Conservation (phyloP, 768 basidiomycete species). For the Exidia glandulosa region DNA sequence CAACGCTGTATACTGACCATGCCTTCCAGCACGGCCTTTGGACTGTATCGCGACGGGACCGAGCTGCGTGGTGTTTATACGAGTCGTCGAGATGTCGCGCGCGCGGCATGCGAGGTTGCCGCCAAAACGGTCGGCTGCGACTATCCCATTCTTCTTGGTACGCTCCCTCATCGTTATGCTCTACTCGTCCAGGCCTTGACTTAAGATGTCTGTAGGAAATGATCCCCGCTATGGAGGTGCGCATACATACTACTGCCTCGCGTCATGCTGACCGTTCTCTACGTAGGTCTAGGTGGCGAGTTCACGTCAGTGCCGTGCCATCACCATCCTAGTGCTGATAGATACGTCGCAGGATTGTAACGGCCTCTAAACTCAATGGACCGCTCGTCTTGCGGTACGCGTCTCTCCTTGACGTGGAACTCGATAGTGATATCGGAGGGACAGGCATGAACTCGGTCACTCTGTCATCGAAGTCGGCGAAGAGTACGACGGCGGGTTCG, state of each 20-base stretch:
- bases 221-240: constrained; percentile 70
- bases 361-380: constrained; percentile 62
- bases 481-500: constrained; percentile 72
- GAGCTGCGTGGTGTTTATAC: constrained; percentile 68
- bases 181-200: not conserved
- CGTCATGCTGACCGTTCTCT: not conserved
- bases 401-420: not conserved
- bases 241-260: constrained; percentile 6
- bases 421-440: not conserved
- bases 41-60: constrained; percentile 67
- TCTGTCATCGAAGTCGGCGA: constrained; percentile 70
- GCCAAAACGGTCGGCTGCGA: constrained; percentile 34
- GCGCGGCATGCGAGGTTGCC: constrained; percentile 52
- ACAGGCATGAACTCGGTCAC: constrained; percentile 63
- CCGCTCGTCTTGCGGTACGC: constrained; percentile 45
- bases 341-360: constrained; percentile 44
- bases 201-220: constrained; percentile 37
- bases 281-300: constrained; percentile 60
- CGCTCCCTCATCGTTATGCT: constrained; percentile 6
- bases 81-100: constrained; percentile 51
- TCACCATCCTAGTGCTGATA: not conserved
- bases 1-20: not conserved
- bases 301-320: constrained; percentile 46
- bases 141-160: constrained; percentile 67
- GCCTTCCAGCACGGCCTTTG: constrained; percentile 50